phyloP scores from a whole-genome alignment of 2,329 filamentous ascomycete species.

The Cladosporium sp. region DNA sequence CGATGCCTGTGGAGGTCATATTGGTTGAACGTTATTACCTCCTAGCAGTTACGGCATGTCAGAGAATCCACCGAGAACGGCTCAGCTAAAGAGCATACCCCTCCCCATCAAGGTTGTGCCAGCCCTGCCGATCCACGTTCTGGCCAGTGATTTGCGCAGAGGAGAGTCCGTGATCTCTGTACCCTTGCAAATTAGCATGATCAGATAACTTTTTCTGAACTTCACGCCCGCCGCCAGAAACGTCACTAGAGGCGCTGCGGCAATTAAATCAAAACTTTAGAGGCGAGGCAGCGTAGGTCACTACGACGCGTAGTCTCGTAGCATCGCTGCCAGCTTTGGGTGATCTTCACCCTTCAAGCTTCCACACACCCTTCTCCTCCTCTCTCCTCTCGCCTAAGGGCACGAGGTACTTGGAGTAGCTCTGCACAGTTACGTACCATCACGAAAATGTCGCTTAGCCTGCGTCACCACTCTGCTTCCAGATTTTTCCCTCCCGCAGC shows the following conservation, averaged over 20 bases:
- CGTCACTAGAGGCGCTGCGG: too few species aligned
- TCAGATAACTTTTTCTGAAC: slow-evolving; percentile 12
- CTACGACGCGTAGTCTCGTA: not conserved
- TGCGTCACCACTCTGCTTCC: slow-evolving; percentile 3
- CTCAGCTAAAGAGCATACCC: slow-evolving; percentile 7
- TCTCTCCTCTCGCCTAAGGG: slow-evolving; percentile 1
- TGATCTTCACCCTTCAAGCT: not conserved
- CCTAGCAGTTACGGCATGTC: not conserved
- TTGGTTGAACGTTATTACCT: too few species aligned
- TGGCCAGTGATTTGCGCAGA: not conserved
- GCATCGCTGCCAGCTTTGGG: not conserved
- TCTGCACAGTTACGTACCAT: not conserved
- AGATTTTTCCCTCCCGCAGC: slow-evolving; percentile 1
- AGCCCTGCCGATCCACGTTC: slow-evolving; percentile 2
- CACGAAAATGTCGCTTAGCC: slow-evolving; percentile 2
- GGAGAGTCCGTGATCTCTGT: not conserved
- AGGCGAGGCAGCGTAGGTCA: too few species aligned
- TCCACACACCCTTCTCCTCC: not conserved
- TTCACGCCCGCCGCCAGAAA: not conserved
- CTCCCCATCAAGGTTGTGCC: slow-evolving; percentile 2
- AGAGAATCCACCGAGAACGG: not conserved
- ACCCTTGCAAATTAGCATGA: not conserved
- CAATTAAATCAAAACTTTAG: too few species aligned
- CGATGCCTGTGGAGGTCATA: too few species aligned
- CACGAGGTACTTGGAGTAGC: not conserved